A percentile compares a stretch with the other conserved stretches of the same genome.
phyloP scores from a whole-genome alignment of 768 basidiomycete species.

The Rhodotorula babjevae region DNA sequence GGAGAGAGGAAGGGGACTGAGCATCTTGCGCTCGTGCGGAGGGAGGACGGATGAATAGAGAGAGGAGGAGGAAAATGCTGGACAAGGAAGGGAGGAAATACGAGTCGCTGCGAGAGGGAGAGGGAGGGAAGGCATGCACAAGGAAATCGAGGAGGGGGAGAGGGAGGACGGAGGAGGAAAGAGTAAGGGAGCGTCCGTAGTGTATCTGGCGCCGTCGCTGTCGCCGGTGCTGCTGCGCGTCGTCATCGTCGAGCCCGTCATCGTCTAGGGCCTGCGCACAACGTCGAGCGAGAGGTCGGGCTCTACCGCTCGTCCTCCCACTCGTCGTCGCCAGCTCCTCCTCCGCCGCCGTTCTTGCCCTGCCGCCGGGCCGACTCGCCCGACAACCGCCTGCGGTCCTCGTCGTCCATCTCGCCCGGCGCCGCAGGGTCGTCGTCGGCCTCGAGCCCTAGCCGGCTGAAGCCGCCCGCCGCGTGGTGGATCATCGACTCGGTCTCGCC shows the following conservation, averaged over 20 bases:
- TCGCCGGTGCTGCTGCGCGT: background rate
- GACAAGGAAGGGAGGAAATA: background rate
- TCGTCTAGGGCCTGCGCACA: background rate
- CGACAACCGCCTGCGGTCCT: background rate
- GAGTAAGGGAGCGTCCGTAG: background rate
- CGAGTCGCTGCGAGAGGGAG: background rate
- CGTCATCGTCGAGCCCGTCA: background rate
- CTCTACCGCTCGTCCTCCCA: background rate
- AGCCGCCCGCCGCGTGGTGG: constrained; percentile 25
- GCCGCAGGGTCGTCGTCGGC: constrained; percentile 7
- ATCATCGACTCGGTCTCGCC: constrained; percentile 36
- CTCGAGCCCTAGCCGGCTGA: constrained; percentile 13
- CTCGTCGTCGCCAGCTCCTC: background rate
- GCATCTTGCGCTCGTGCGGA: background rate
- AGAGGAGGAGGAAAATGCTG: background rate
- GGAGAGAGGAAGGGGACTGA: background rate
- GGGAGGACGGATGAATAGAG: background rate
- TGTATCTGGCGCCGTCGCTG: background rate
- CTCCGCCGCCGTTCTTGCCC: too few species aligned
- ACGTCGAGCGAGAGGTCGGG: background rate
- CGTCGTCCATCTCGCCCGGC: background rate
- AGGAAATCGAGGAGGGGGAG: background rate
- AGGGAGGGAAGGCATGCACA: background rate
- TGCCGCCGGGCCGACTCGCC: background rate
- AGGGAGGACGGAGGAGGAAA: background rate